Base-by-base conservation (phyloP, 2,329 filamentous ascomycete species). In the Bipolaris victoriae region DNA sequence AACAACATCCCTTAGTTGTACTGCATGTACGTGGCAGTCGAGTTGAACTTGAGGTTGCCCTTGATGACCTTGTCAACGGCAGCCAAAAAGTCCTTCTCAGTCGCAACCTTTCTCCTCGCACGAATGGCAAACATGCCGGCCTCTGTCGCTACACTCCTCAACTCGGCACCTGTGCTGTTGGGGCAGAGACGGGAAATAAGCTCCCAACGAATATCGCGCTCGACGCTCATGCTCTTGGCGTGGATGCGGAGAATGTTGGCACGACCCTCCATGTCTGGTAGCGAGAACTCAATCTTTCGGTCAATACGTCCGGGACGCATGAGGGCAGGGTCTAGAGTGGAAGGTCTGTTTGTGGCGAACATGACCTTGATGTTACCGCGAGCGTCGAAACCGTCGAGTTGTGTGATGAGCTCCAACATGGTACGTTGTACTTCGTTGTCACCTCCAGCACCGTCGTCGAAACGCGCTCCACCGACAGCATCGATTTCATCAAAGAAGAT, bases 401-500 rank as follows among this genome's bases (percentile, higher is more conserved):
- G 94, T 33, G 94, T 98, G 74, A 98, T 98, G 51, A 98, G 84
- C 76, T 98, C 94, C 83, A 98, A 81, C 94, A 98, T 98, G 64
- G 94, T 98, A 81, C 94, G 86, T 79, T 98, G 94, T 6, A 98
- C 94, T 78, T 98, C 94, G 75, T 98, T 98, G 79, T 98, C 94
- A 72, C 94, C 94, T 69, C 94, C 94, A 62, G 94, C 94, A 65
- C 94, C 94, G 69, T 98, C 94, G 72, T 98, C 94, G 75, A 98
- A 97, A 78, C 94, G 91, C 37, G 94, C 94, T 68, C 94, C 94
- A 74, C 94, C 94, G 53, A 98, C 91, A 47, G 94, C 94, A 77
- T 98, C 94, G 62, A 98, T 95, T 81, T 99, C 95, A 77, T 99
- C 95, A 74, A 97, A 96, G 88, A 99, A 99, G 81, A 99, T 99